Conservation (phyloP, 257 asterid species). For the Rubia yunnanensis region DNA sequence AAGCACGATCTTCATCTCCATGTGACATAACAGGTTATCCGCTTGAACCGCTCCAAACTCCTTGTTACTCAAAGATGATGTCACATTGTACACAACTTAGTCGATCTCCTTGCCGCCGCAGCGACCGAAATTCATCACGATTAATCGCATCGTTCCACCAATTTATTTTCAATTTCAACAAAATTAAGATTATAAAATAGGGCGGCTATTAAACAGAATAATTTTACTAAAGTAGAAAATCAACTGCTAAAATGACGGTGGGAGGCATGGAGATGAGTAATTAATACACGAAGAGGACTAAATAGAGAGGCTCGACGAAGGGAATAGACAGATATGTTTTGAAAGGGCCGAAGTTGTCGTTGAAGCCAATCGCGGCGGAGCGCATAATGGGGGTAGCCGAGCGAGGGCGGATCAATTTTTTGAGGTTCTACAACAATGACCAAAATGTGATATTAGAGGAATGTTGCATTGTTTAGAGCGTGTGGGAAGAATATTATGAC, state of each 20-base stretch:
- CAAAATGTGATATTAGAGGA: too few relatives aligned
- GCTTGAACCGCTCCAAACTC: background rate
- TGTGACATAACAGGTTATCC: background rate
- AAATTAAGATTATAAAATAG: background rate
- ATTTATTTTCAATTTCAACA: background rate
- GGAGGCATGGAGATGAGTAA: background rate
- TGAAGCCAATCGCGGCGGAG: too few relatives aligned
- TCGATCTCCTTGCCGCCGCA: background rate
- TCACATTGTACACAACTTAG: background rate
- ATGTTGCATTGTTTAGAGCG: too few relatives aligned
- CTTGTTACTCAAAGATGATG: background rate
- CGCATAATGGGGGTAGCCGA: too few relatives aligned
- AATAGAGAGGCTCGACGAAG: background rate
- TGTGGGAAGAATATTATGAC: too few relatives aligned
- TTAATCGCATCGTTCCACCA: background rate
- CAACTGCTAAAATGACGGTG: background rate
- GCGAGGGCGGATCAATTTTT: too few relatives aligned
- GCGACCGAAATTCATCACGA: background rate
- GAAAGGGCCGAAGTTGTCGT: background rate
- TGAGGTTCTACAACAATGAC: too few relatives aligned
- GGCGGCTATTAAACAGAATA: background rate
- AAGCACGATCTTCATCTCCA: background rate
- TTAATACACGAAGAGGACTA: background rate
- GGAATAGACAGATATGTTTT: background rate
- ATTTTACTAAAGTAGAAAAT: too few relatives aligned